Percentiles rank a stretch among this genome's conserved stretches.
Evolutionary conservation across 2,329 filamentous ascomycete species (phyloP).

Genomic region (Exutisphaerella laricina): DNA sequence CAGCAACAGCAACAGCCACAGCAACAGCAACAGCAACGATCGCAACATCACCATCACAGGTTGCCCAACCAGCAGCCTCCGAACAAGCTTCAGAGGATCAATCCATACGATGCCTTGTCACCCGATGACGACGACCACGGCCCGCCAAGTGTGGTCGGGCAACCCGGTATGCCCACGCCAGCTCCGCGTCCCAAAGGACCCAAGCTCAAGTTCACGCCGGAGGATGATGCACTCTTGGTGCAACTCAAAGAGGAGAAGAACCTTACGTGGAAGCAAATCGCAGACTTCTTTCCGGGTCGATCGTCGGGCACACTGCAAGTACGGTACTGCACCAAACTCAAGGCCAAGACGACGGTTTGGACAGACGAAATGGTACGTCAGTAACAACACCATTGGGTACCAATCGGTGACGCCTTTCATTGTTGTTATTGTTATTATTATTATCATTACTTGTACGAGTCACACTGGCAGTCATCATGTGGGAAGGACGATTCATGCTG

Average conservation of each 20-base stretch:
- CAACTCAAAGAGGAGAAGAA: slow-evolving; percentile 93
- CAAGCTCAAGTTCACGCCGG: slow-evolving; percentile 88
- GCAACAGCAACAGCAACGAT: slow-evolving; percentile 43
- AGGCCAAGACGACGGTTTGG: slow-evolving; percentile 90
- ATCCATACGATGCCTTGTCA: slow-evolving; percentile 44
- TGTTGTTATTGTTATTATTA: too few species aligned
- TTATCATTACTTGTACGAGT: slow-evolving; percentile 4
- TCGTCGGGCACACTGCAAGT: slow-evolving; percentile 89
- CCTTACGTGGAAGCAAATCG: slow-evolving; percentile 95
- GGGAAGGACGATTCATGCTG: too few species aligned
- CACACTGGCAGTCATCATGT: slow-evolving; percentile 7
- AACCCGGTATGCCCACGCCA: slow-evolving; percentile 79
- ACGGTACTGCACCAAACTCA: slow-evolving; percentile 89
- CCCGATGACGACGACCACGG: slow-evolving; percentile 40
- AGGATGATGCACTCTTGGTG: slow-evolving; percentile 81
- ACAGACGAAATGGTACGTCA: slow-evolving; percentile 74
- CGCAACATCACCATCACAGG: slow-evolving; percentile 69
- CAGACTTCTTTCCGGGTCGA: slow-evolving; percentile 87
- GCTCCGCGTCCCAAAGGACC: slow-evolving; percentile 76
- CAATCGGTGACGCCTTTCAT: slow-evolving; percentile 2
- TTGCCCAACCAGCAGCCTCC: slow-evolving; percentile 68
- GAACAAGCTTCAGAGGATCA: slow-evolving; percentile 58
- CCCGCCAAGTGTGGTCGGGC: slow-evolving; percentile 78
- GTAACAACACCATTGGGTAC: slow-evolving; percentile 1
- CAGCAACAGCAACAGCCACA: slow-evolving; percentile 39